phyloP scores from a whole-genome alignment of 31 red algal genomes.

The Pterothamnion heteromorphum region DNA sequence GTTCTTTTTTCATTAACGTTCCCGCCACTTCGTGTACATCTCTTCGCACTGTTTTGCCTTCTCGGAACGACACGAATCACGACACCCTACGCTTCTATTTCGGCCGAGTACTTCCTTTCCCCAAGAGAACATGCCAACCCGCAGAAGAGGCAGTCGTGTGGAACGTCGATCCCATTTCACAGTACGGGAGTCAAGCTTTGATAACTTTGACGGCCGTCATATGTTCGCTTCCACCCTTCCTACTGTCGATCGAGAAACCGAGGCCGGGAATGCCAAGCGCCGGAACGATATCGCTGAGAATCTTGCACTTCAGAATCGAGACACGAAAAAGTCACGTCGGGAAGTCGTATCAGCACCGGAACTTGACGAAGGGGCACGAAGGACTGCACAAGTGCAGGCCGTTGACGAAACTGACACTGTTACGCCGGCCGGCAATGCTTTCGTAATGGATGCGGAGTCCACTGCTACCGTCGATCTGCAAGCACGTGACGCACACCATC shows the following conservation, averaged over 20 bases:
- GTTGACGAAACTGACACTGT: not conserved
- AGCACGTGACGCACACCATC: not conserved
- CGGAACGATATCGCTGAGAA: not conserved
- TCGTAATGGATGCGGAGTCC: not conserved
- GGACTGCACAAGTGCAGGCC: not conserved
- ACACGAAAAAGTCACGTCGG: not conserved
- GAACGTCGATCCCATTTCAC: not conserved
- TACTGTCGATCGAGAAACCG: not conserved
- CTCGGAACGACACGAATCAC: too few relatives aligned
- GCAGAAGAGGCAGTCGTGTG: not conserved
- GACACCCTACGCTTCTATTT: too few relatives aligned
- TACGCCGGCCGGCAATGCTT: not conserved
- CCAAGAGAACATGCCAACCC: not conserved
- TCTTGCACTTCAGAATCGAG: not conserved
- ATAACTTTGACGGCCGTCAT: not conserved
- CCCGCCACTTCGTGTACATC: too few relatives aligned
- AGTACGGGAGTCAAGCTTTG: not conserved
- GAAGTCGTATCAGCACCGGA: not conserved
- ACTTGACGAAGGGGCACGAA: not conserved
- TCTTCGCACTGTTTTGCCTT: too few relatives aligned
- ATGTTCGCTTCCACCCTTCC: not conserved
- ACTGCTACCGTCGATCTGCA: not conserved
- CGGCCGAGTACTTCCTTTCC: not conserved
- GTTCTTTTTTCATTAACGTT: too few relatives aligned
- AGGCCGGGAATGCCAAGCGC: not conserved